Base-by-base conservation (phyloP, 1,284 basidiomycete species). In the Rhodotorula sp. region DNA sequence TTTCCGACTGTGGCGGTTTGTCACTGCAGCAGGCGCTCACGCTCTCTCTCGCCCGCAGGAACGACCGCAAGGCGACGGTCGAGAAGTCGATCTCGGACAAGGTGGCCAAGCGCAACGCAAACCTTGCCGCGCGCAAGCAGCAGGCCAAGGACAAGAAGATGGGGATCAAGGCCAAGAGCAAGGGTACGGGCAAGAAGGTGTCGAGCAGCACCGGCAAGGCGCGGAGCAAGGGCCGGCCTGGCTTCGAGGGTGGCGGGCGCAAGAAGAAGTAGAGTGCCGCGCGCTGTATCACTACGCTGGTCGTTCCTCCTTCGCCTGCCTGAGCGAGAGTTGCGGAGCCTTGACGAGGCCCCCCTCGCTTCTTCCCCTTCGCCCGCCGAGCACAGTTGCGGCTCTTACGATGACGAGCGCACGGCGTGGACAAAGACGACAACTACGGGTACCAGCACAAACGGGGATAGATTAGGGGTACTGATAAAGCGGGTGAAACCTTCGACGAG, bases 21-120 rank as follows among this genome's bases (percentile, higher is more conserved):
- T 1, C 5, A 19, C 15, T 3, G 44, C 44, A 64, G 58, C 66
- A 63, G 29, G 22, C 37, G 46, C 54, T 56, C 34, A 56, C 54
- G 54, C 10, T 10, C 13, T 41, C 15, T 19, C 37, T 39, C 54
- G 29, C 36, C 32, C 71, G 51, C 78, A 94, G 92, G 93, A 87
- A 88, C 53, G 90, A 92, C 77, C 87, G 92, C 71, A 95, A 94
- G 81, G 87, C 90, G 73, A 87, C 91, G 51, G 79, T 94, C 36
- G 79, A 85, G 13, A 85, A 87, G 29, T 85, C 88, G 7, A 90
- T 92, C 86, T 89, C 89, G 3, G 90, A 90, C 44, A 88, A 87
- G 79, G 89, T 92, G 82, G 92, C 94, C 84, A 97, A 96, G 83
- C 86, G 92, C 7, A 80, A 88, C 29, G 92, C 95, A 79, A 96